phyloP scores from a whole-genome alignment of 176 grass and related monocot genomes.

The Rhipidocladum racemiflorum region DNA sequence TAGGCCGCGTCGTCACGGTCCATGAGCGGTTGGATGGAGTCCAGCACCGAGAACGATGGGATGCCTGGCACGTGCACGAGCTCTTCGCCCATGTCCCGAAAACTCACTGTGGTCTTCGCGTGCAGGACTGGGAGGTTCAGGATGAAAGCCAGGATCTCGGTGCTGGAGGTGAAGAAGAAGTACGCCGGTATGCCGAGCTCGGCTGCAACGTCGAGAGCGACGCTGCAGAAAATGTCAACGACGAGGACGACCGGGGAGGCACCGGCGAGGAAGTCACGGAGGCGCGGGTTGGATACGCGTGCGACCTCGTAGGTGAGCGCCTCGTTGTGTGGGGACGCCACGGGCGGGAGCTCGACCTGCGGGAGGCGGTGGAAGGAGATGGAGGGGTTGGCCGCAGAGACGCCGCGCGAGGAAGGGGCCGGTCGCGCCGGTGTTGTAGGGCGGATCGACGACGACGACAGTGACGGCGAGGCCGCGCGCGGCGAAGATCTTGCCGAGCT shows the following conservation, averaged over 20 bases:
- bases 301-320: conserved; percentile 38
- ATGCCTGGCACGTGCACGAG: conserved; percentile 27
- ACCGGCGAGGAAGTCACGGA: conserved; percentile 40
- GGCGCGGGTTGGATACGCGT: conserved; percentile 31
- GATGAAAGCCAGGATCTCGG: conserved; percentile 29
- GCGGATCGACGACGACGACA: conserved; percentile 55
- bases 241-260: conserved; percentile 39
- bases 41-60: conserved; percentile 44
- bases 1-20: conserved; percentile 53
- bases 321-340: conserved; percentile 33
- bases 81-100: conserved; percentile 22
- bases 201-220: conserved; percentile 39
- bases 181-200: conserved; percentile 50
- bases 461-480: conserved; percentile 41
- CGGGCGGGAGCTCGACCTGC: conserved; percentile 6
- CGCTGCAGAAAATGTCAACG: conserved; percentile 54
- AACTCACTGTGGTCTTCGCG: neutral
- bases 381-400: conserved; percentile 48
- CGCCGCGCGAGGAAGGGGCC: conserved; percentile 40
- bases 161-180: conserved; percentile 57
- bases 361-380: conserved; percentile 52
- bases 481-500: conserved; percentile 52
- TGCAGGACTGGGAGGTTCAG: conserved; percentile 27
- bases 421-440: conserved; percentile 45
- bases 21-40: conserved; percentile 41